A percentile compares a stretch with the other conserved stretches of the same genome.
Evolutionary conservation across 768 basidiomycete species (phyloP).

Genomic region (Cyathus striatus): DNA sequence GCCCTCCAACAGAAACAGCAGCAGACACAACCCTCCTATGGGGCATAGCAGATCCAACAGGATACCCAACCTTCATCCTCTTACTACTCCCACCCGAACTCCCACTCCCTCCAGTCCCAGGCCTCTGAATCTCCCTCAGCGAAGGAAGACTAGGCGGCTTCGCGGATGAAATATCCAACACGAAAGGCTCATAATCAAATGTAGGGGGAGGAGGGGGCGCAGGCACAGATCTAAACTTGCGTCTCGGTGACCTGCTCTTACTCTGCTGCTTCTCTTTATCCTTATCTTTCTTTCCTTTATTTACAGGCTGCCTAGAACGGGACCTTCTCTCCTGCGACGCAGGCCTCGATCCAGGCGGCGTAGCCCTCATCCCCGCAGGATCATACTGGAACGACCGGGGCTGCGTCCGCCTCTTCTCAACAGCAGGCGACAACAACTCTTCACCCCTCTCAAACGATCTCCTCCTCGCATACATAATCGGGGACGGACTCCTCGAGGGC

Average conservation of each 20-base stretch:
- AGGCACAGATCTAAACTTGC: not conserved
- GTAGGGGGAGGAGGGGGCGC: not conserved
- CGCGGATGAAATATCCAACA: constrained; percentile 11
- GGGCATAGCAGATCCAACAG: no score
- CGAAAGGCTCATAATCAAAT: constrained; percentile 8
- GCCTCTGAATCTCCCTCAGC: no score
- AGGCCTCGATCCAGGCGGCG: no score
- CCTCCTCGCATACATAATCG: not conserved
- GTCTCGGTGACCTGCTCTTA: not conserved
- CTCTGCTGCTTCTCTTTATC: not conserved
- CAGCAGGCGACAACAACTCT: not conserved
- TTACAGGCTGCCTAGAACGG: not conserved
- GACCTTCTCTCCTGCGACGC: no score
- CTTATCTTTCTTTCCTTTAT: not conserved
- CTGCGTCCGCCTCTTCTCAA: not conserved
- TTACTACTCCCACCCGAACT: no score
- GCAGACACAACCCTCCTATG: no score
- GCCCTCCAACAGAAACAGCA: no score
- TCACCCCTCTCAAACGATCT: not conserved
- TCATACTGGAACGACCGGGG: not conserved
- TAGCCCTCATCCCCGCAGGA: no score
- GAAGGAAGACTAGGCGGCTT: no score
- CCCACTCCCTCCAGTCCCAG: not conserved
- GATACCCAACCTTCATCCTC: not conserved
- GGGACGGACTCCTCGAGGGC: constrained; percentile 8